Evolutionary conservation across 495 filamentous ascomycete species (phyloP).

Genomic region (Friedmanniomyces endolithicus): DNA sequence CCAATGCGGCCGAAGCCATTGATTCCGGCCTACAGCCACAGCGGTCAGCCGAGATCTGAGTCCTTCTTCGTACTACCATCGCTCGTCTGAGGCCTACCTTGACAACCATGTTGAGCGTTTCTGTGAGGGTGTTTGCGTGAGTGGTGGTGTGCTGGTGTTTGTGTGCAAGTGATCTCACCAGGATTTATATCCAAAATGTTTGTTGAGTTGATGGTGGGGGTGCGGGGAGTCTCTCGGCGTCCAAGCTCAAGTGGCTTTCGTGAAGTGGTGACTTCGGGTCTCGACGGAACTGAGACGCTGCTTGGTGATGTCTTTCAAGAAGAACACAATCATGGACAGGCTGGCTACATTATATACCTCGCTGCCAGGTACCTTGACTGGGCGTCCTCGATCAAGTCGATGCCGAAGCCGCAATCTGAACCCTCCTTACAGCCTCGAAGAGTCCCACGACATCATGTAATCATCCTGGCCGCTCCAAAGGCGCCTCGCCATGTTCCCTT

Average conservation of each 20-base stretch:
- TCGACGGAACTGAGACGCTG: neutral
- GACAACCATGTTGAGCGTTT: constrained; percentile 27
- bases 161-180: neutral
- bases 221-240: neutral
- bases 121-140: neutral
- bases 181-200: neutral
- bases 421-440: neutral
- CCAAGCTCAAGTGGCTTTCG: neutral
- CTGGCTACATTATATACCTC: neutral
- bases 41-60: neutral
- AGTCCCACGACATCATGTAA: neutral
- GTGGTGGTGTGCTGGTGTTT: neutral
- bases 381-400: neutral
- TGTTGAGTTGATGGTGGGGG: neutral
- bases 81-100: constrained; percentile 21
- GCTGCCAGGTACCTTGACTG: neutral
- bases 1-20: constrained; percentile 99
- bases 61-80: neutral
- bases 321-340: neutral
- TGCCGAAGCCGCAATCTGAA: neutral
- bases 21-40: constrained; percentile 65
- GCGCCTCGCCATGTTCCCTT: too few species aligned
- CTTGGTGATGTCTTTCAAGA: neutral
- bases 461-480: too few species aligned
- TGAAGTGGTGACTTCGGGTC: neutral